phyloP scores from a whole-genome alignment of 805 yeast genomes.

The Ogataea pini region DNA sequence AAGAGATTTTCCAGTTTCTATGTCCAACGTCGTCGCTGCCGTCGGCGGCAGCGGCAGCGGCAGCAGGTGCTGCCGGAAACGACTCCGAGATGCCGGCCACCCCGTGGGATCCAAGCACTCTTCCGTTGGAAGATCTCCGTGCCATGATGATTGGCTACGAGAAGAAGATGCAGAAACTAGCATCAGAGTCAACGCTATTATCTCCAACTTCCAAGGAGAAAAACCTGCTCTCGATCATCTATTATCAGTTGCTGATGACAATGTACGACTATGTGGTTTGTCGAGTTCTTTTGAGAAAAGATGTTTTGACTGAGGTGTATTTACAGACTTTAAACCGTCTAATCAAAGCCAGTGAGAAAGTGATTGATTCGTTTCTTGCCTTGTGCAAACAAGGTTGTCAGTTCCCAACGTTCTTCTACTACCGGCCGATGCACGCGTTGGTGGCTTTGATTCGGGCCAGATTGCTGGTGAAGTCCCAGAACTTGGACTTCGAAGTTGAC shows the following conservation, averaged over 20 bases:
- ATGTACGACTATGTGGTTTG: slow-evolving; percentile 55
- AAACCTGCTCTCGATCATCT: slow-evolving; percentile 44
- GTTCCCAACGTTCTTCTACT: slow-evolving; percentile 54
- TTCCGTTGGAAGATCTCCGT: slow-evolving; percentile 29
- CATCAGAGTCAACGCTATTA: slow-evolving; percentile 43
- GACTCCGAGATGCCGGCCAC: not conserved
- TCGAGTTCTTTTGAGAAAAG: slow-evolving; percentile 36
- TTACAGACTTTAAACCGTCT: slow-evolving; percentile 42
- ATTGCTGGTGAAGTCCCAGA: slow-evolving; percentile 44
- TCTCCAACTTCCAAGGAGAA: slow-evolving; percentile 38
- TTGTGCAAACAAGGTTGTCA: slow-evolving; percentile 40
- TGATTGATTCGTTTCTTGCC: slow-evolving; percentile 45
- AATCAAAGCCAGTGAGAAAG: slow-evolving; percentile 46
- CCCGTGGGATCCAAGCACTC: not conserved
- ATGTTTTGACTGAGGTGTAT: slow-evolving; percentile 35
- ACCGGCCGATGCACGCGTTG: slow-evolving; percentile 54
- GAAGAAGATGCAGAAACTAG: slow-evolving; percentile 40
- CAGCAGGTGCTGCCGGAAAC: slow-evolving; percentile 7
- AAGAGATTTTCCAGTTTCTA: slow-evolving; percentile 46
- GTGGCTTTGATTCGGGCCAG: slow-evolving; percentile 49
- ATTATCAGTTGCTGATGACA: slow-evolving; percentile 51
- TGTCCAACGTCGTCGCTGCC: slow-evolving; percentile 32
- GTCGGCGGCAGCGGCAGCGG: slow-evolving; percentile 10
- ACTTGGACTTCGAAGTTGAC: slow-evolving; percentile 36
- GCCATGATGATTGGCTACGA: slow-evolving; percentile 42